Evolutionary conservation across 2,329 filamentous ascomycete species (phyloP).

Genomic region (Colletotrichum theobromicola): DNA sequence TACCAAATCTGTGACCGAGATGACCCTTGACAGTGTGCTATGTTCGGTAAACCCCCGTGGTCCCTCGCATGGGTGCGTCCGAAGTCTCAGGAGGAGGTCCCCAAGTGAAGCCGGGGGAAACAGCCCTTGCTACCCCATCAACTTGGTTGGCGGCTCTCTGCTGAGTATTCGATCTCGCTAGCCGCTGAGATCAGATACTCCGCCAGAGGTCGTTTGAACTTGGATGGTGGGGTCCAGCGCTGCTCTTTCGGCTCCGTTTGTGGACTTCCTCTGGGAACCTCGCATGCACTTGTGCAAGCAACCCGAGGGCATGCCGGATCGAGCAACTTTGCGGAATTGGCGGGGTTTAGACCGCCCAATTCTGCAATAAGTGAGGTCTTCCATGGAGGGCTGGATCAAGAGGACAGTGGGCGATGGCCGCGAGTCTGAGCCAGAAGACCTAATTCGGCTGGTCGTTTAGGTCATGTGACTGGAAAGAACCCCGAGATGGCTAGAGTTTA

Average conservation of each 20-base stretch:
- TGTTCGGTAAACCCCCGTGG: background rate
- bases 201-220: background rate
- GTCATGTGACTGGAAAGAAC: background rate
- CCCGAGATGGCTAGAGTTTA: background rate
- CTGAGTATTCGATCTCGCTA: background rate
- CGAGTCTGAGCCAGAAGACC: background rate
- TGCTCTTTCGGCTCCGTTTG: background rate
- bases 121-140: background rate
- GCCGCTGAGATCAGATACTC: background rate
- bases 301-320: background rate
- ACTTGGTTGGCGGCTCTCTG: background rate
- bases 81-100: rapidly evolving
- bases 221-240: background rate
- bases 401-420: rapidly evolving
- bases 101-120: background rate
- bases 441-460: background rate
- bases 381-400: background rate
- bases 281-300: background rate
- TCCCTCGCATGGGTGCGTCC: background rate
- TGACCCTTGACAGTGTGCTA: background rate
- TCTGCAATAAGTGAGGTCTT: background rate
- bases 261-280: background rate
- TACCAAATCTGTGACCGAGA: background rate
- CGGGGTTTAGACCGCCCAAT: background rate
- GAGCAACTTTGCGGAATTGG: background rate